phyloP scores from a whole-genome alignment of 257 asterid species.

The Solanum appendiculatum region DNA sequence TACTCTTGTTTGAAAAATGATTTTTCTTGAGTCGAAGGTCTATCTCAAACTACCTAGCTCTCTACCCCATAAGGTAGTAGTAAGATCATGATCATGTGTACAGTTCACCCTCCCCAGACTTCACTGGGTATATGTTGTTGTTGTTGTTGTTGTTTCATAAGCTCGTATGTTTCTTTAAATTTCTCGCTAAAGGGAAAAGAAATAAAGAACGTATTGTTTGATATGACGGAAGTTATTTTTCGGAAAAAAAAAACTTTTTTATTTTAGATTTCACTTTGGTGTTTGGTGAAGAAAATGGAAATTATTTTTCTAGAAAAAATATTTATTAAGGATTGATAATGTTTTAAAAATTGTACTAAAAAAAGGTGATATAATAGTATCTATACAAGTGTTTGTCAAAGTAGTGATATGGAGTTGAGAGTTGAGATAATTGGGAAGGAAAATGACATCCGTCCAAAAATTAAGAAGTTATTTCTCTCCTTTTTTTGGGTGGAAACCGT shows the following conservation, averaged over 20 bases:
- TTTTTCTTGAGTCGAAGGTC: background rate
- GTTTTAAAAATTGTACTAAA: too few species aligned
- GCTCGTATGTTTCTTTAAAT: background rate
- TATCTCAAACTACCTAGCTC: too few species aligned
- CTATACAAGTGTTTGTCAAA: background rate
- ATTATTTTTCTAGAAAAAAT: background rate
- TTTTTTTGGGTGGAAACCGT: background rate
- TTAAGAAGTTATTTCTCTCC: background rate
- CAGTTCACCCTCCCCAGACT: background rate
- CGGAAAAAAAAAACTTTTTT: background rate
- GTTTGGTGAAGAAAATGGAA: background rate
- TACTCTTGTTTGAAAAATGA: background rate
- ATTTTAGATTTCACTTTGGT: background rate
- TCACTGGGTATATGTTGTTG: background rate
- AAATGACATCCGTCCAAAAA: background rate
- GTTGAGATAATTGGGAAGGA: background rate
- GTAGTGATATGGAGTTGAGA: background rate
- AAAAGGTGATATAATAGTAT: background rate
- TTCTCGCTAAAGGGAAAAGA: background rate
- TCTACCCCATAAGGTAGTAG: background rate
- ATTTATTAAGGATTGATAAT: background rate
- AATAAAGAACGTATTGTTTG: background rate
- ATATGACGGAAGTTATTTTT: background rate
- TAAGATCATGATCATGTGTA: too few species aligned
- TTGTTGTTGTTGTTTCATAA: background rate